A percentile compares a stretch with the other conserved stretches of the same genome.
Evolutionary conservation across 768 basidiomycete genomes (phyloP).

Genomic region (Suillus lakei): DNA sequence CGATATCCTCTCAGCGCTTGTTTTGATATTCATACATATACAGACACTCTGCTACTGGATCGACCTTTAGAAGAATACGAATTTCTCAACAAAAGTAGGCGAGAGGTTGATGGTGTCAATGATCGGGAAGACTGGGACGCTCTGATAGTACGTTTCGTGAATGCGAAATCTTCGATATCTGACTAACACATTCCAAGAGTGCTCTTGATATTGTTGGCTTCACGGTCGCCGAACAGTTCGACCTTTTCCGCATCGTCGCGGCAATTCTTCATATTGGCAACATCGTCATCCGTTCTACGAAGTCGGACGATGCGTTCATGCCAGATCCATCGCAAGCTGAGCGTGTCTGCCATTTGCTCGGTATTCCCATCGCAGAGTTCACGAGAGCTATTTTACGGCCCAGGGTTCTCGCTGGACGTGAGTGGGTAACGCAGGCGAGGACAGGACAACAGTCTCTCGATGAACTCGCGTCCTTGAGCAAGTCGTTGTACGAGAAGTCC

Average conservation of each 20-base stretch:
- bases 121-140: constrained; percentile 87
- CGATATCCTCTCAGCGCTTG: background rate
- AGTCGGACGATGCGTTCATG: constrained; percentile 81
- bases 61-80: constrained; percentile 83
- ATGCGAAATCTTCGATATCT: constrained; percentile 4
- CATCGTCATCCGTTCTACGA: constrained; percentile 77
- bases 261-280: constrained; percentile 96
- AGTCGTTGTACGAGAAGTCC: constrained; percentile 96
- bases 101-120: constrained; percentile 94
- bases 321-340: constrained; percentile 84
- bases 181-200: constrained; percentile 45
- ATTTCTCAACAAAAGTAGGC: constrained; percentile 86
- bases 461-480: constrained; percentile 89
- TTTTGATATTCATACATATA: constrained; percentile 15
- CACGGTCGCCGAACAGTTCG: constrained; percentile 79
- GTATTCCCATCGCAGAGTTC: constrained; percentile 86
- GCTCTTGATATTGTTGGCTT: constrained; percentile 94
- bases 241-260: constrained; percentile 93
- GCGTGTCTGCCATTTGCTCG: constrained; percentile 89
- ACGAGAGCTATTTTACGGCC: constrained; percentile 88
- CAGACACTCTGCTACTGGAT: constrained; percentile 77
- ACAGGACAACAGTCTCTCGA: constrained; percentile 91
- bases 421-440: constrained; percentile 95
- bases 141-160: constrained; percentile 57
- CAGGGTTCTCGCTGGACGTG: constrained; percentile 89